phyloP scores from a whole-genome alignment of 345 rosid species.

The Hibiscus trionum region DNA sequence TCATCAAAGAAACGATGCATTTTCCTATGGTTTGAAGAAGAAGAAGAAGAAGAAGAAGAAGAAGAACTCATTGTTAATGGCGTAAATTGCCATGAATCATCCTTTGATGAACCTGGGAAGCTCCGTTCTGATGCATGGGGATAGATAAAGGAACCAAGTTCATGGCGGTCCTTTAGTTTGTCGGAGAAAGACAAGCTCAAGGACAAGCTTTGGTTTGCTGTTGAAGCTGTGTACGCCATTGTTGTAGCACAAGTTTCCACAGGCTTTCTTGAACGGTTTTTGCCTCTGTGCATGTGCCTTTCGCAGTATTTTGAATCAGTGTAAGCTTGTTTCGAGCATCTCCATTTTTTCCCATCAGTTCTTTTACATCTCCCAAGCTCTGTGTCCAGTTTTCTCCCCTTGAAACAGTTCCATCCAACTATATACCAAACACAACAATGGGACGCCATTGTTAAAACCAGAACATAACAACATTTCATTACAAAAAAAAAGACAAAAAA shows the following conservation, averaged over 20 bases:
- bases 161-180: too few relatives aligned
- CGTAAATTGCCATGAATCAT: slow-evolving; percentile 61
- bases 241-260: slow-evolving; percentile 37
- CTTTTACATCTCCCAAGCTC: slow-evolving; percentile 83
- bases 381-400: slow-evolving; percentile 64
- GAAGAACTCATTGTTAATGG: slow-evolving; percentile 59
- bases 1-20: slow-evolving; percentile 84
- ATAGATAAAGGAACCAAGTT: too few relatives aligned
- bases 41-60: slow-evolving; percentile 21
- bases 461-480: background rate
- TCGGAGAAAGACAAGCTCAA: background rate
- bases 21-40: slow-evolving; percentile 49
- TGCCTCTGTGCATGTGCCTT: slow-evolving; percentile 94
- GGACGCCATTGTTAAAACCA: background rate
- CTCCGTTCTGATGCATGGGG: slow-evolving; percentile 33
- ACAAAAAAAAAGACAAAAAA: background rate
- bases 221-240: slow-evolving; percentile 14
- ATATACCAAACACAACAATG: background rate
- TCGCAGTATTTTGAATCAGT: slow-evolving; percentile 84
- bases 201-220: background rate
- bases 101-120: slow-evolving; percentile 45
- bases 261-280: slow-evolving; percentile 92
- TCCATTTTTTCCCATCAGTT: slow-evolving; percentile 89
- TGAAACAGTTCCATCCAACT: slow-evolving; percentile 13
- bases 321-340: slow-evolving; percentile 82